Evolutionary conservation across 768 basidiomycete genomes (phyloP).

Genomic region (Megacollybia marginata): DNA sequence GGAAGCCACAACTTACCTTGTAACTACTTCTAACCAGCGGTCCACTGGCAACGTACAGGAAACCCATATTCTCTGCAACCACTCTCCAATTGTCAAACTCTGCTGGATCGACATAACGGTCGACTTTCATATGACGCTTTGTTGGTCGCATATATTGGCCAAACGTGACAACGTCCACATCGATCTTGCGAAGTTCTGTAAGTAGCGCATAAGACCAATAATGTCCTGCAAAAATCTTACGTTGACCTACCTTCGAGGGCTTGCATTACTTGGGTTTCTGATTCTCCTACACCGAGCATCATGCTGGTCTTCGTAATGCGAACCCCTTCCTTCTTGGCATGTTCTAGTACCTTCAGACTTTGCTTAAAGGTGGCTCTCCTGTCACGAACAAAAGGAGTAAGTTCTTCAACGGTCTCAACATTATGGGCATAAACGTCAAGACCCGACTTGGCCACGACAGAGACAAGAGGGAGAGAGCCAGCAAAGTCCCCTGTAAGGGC

Average conservation of each 20-base stretch:
- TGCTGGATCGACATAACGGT: conserved; percentile 88
- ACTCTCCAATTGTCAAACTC: conserved; percentile 92
- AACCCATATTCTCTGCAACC: conserved; percentile 88
- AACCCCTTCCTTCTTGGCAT: conserved; percentile 78
- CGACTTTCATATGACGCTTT: conserved; percentile 98
- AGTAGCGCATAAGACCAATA: conserved; percentile 3
- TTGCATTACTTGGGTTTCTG: conserved; percentile 70
- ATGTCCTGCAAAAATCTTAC: not conserved
- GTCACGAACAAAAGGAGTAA: conserved; percentile 94
- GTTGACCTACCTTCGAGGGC: conserved; percentile 65
- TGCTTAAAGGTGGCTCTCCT: conserved; percentile 87
- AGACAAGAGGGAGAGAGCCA: conserved; percentile 68
- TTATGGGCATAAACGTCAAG: conserved; percentile 99
- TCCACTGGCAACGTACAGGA: conserved; percentile 95
- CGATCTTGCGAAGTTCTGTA: conserved; percentile 76
- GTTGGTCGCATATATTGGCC: conserved; percentile 99
- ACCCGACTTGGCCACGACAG: conserved; percentile 83
- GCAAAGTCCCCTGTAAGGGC: conserved; percentile 94
- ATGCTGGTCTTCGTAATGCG: conserved; percentile 95
- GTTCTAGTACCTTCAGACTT: conserved; percentile 73
- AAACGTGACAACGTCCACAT: conserved; percentile 97
- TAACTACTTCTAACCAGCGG: conserved; percentile 95
- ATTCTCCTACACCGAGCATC: conserved; percentile 97
- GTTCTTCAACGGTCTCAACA: conserved; percentile 88
- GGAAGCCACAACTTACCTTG: conserved; percentile 53